A percentile compares a stretch with the other conserved stretches of the same genome.
These are phyloP conservation scores for Byssothecium circinans DNA, from an alignment of 2,329 filamentous ascomycete species.

Conservation along the genomic window DNA sequence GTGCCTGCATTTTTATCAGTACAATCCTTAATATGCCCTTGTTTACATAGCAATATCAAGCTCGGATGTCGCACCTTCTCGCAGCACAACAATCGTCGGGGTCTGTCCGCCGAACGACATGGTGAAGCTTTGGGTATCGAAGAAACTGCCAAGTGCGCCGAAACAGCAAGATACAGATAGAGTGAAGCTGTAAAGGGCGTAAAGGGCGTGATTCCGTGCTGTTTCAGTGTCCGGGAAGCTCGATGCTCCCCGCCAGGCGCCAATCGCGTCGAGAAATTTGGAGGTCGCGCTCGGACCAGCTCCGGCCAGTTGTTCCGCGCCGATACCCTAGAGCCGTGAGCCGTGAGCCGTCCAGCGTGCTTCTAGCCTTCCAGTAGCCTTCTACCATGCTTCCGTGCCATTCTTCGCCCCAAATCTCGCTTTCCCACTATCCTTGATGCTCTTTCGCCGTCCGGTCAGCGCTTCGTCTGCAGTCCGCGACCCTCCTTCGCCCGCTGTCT, in stretches of 20 bases:
- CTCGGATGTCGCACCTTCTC: slow-evolving; percentile 74
- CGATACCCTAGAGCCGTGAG: background rate
- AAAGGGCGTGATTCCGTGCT: too few species aligned
- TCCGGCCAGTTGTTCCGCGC: slow-evolving; percentile 17
- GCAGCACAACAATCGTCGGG: slow-evolving; percentile 96
- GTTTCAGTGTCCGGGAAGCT: slow-evolving; percentile 15
- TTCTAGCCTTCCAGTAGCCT: slow-evolving; percentile 19
- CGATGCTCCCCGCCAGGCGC: slow-evolving; percentile 23
- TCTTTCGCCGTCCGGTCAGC: slow-evolving; percentile 7
- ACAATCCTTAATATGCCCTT: slow-evolving; percentile 1
- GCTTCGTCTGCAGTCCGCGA: background rate
- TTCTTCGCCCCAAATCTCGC: slow-evolving; percentile 15
- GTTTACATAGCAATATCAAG: slow-evolving; percentile 11
- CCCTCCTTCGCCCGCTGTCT: slow-evolving; percentile 8
- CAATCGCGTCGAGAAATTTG: slow-evolving; percentile 37
- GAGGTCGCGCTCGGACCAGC: slow-evolving; percentile 13
- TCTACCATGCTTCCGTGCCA: slow-evolving; percentile 31
- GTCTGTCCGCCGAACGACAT: slow-evolving; percentile 99
- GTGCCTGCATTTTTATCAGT: slow-evolving; percentile 65
- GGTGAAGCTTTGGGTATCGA: slow-evolving; percentile 27
- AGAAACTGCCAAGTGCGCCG: slow-evolving; percentile 1
- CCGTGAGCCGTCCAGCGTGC: background rate
- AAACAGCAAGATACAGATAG: slow-evolving; percentile 1
- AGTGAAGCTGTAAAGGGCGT: background rate
- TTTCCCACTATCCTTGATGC: slow-evolving; percentile 19